These are phyloP conservation scores for Backusella westeae DNA, from an alignment of 192 early-diverging fungal genomes.

Conservation along the genomic window DNA sequence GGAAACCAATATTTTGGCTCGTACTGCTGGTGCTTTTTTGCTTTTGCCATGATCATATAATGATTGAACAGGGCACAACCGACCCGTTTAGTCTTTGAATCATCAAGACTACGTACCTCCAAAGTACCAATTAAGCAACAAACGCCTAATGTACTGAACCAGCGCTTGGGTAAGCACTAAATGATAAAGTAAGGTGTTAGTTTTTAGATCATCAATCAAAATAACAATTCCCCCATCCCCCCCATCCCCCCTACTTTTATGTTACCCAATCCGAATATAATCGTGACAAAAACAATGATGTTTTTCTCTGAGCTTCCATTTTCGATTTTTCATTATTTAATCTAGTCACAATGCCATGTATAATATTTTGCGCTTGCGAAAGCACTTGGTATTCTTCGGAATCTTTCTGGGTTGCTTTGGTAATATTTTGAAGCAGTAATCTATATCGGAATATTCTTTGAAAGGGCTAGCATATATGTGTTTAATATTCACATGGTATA, in stretches of 20 bases:
- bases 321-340: conserved; percentile 37
- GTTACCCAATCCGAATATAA: conserved; percentile 36
- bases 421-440: conserved; percentile 64
- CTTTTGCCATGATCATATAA: conserved; percentile 59
- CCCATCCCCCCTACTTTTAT: background rate
- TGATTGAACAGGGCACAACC: conserved; percentile 64
- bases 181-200: background rate
- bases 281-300: conserved; percentile 34
- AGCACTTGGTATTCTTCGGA: conserved; percentile 37
- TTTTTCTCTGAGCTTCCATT: conserved; percentile 28
- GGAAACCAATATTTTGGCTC: conserved; percentile 68
- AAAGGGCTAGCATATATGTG: conserved; percentile 56
- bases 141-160: conserved; percentile 36
- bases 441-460: conserved; percentile 94
- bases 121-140: conserved; percentile 47
- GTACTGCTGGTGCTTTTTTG: conserved; percentile 45
- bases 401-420: conserved; percentile 46
- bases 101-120: conserved; percentile 39
- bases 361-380: conserved; percentile 29
- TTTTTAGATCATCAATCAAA: background rate
- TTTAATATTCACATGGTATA: background rate
- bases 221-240: background rate
- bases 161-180: conserved; percentile 35
- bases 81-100: conserved; percentile 43
- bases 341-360: conserved; percentile 37